phyloP scores from a whole-genome alignment of 495 filamentous ascomycete genomes.

The Lineolata rhizophorae region DNA sequence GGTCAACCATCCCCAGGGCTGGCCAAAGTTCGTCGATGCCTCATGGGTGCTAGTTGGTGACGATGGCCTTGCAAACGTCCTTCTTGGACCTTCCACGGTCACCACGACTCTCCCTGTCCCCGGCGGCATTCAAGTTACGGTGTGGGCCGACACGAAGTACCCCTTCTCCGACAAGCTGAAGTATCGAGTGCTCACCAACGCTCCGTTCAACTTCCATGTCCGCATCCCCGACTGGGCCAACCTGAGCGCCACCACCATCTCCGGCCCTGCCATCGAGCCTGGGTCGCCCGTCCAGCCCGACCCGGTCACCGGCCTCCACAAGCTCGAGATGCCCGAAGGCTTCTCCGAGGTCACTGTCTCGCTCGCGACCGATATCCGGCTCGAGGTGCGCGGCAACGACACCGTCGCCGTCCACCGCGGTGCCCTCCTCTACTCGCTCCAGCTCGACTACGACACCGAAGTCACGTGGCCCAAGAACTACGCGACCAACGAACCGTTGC shows the following conservation, averaged over 20 bases:
- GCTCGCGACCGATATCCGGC: neutral
- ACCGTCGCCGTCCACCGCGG: conserved; percentile 33
- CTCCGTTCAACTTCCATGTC: conserved; percentile 24
- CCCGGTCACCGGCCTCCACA: conserved; percentile 15
- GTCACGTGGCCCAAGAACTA: too few relatives aligned
- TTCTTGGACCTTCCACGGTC: conserved; percentile 20
- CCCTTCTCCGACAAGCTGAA: conserved; percentile 26
- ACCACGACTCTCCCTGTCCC: conserved; percentile 14
- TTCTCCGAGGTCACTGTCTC: neutral
- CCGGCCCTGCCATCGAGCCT: neutral
- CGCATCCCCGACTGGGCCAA: conserved; percentile 28
- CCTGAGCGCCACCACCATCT: conserved; percentile 6
- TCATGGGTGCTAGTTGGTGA: conserved; percentile 10
- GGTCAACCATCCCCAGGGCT: conserved; percentile 39
- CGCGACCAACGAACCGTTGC: too few relatives aligned
- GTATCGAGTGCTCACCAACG: conserved; percentile 24
- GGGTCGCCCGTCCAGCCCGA: conserved; percentile 8
- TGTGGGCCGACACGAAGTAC: conserved; percentile 26
- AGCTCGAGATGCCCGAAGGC: conserved; percentile 14
- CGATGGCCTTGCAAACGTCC: conserved; percentile 20
- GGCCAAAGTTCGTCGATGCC: conserved; percentile 30
- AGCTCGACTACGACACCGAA: conserved; percentile 12
- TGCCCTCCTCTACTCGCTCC: conserved; percentile 32
- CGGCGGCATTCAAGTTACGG: conserved; percentile 9
- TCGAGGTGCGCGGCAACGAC: conserved; percentile 25